Percentiles rank a stretch among this genome's conserved stretches.
These are phyloP conservation scores for Boletus barrowsii DNA, from an alignment of 768 basidiomycete species.

Conservation along the genomic window DNA sequence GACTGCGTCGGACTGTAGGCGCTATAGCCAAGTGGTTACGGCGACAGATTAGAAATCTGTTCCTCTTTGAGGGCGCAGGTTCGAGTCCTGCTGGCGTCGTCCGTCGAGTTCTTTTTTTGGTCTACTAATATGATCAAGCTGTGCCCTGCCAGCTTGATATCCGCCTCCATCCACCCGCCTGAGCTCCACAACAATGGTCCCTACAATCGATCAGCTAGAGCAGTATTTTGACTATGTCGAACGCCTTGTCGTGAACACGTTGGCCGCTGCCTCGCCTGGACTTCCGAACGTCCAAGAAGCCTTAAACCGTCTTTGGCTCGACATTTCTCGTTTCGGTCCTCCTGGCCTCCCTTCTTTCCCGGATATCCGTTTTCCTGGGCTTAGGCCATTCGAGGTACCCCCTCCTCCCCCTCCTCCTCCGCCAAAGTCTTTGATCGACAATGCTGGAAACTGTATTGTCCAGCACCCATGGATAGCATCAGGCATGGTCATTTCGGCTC, in stretches of 20 bases:
- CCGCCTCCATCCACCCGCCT: neutral
- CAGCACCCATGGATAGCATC: slow-evolving; percentile 62
- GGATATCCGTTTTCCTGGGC: slow-evolving; percentile 57
- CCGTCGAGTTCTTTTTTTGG: neutral
- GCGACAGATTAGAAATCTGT: slow-evolving; percentile 78
- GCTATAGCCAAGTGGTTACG: slow-evolving; percentile 81
- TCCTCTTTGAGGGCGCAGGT: slow-evolving; percentile 70
- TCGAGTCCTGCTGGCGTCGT: slow-evolving; percentile 66
- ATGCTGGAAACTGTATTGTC: slow-evolving; percentile 48
- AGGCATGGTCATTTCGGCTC: slow-evolving; percentile 50
- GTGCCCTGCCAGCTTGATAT: neutral
- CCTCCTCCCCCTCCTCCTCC: slow-evolving; percentile 57
- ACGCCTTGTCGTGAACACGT: slow-evolving; percentile 54
- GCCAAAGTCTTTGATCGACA: slow-evolving; percentile 44
- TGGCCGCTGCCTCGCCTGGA: slow-evolving; percentile 55
- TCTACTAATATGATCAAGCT: too few relatives aligned
- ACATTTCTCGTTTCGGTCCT: slow-evolving; percentile 80
- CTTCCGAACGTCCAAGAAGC: slow-evolving; percentile 65
- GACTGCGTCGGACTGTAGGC: slow-evolving; percentile 29
- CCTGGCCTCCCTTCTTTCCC: slow-evolving; percentile 40
- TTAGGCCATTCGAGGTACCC: slow-evolving; percentile 73
- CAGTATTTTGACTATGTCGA: slow-evolving; percentile 67
- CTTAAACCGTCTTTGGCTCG: slow-evolving; percentile 68
- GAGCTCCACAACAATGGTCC: slow-evolving; percentile 23
- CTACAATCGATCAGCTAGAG: slow-evolving; percentile 64